phyloP scores from a whole-genome alignment of 2,329 filamentous ascomycete species.

The Pyrenophora graminea region DNA sequence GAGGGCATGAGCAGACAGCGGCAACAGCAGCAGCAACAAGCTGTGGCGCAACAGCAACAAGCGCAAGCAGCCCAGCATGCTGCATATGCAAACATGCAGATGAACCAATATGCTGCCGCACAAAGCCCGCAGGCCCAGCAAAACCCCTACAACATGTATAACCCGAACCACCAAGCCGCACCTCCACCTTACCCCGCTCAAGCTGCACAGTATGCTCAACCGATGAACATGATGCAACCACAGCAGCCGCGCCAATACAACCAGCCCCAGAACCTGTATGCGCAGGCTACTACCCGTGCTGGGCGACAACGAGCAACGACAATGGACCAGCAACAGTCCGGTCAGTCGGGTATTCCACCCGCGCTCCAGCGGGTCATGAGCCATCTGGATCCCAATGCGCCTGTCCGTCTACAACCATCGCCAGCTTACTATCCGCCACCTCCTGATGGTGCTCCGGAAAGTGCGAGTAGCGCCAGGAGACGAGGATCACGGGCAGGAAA shows the following conservation, averaged over 20 bases:
- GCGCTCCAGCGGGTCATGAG: constrained; percentile 94
- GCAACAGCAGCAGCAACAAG: constrained; percentile 60
- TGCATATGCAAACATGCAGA: constrained; percentile 67
- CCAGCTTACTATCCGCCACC: constrained; percentile 97
- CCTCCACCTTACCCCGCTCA: constrained; percentile 82
- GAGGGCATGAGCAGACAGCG: constrained; percentile 93
- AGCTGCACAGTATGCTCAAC: constrained; percentile 55
- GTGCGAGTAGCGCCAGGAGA: constrained; percentile 67
- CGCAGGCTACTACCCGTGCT: constrained; percentile 75
- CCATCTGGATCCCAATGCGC: constrained; percentile 91
- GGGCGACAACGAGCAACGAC: constrained; percentile 90
- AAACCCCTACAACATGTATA: constrained; percentile 82
- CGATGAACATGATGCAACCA: constrained; percentile 59
- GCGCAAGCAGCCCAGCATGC: constrained; percentile 64
- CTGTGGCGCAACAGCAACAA: constrained; percentile 60
- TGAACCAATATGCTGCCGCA: constrained; percentile 56
- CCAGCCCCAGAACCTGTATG: constrained; percentile 73
- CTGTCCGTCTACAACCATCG: constrained; percentile 91
- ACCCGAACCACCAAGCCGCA: constrained; percentile 65
- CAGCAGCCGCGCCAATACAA: constrained; percentile 47
- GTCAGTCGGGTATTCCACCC: constrained; percentile 87
- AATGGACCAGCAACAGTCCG: constrained; percentile 92
- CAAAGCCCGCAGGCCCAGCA: constrained; percentile 55
- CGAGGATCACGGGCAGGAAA: constrained; percentile 73
- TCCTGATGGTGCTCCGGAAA: constrained; percentile 76